Conservation (phyloP, 441 rosid species). For the Gossypium davidsonii region DNA sequence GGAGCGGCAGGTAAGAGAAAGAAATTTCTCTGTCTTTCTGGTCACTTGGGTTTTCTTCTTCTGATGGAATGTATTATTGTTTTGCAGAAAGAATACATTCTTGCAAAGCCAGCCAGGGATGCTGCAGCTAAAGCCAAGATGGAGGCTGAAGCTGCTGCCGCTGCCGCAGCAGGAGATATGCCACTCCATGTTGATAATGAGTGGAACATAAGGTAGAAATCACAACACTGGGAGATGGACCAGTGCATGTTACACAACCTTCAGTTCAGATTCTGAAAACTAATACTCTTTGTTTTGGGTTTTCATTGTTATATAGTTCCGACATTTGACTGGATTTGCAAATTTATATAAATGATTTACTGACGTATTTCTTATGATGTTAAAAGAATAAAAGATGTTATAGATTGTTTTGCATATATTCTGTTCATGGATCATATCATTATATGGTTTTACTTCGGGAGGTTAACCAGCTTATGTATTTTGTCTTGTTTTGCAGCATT, state of each 20-base stretch:
- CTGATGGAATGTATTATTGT: neutral
- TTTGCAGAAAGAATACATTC: constrained; percentile 67
- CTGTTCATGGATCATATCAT: neutral
- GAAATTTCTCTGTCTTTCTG: neutral
- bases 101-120: constrained; percentile 76
- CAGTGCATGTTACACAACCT: neutral
- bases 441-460: neutral
- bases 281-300: neutral
- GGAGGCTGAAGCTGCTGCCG: constrained; percentile 60
- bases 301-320: neutral
- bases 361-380: neutral
- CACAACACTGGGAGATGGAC: neutral
- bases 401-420: neutral
- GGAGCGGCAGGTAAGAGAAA: constrained; percentile 70
- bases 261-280: neutral
- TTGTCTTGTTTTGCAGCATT: constrained; percentile 38
- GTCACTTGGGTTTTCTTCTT: constrained; percentile 9
- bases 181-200: constrained; percentile 85
- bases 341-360: neutral
- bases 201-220: constrained; percentile 81
- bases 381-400: neutral
- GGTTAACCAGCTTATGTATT: constrained; percentile 6
- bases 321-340: neutral
- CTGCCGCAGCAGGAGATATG: constrained; percentile 28
- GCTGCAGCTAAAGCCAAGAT: constrained; percentile 84